Evolutionary conservation across 2,329 filamentous ascomycete species (phyloP), one percentile per base, ranked within the genome.

Genomic region (Fusarium sp.): DNA sequence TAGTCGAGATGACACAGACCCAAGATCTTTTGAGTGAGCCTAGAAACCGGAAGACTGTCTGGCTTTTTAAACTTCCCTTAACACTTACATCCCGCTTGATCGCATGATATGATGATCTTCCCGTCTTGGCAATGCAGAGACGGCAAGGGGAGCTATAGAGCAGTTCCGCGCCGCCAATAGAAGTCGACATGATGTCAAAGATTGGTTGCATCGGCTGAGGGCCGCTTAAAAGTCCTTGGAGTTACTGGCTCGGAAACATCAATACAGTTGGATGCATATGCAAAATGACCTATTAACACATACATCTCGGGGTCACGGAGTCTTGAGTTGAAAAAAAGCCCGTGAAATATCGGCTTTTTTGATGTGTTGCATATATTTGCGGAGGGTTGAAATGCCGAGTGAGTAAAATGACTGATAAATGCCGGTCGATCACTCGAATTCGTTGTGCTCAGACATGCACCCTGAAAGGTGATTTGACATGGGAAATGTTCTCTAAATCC

Each of bases 401-500:
- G 5, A 11, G 5, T 12, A 28, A 23, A 23, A 28, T 28, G 10
- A 10, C 10, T 26, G 9, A 26, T 26, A 28, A 28, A 10, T 11
- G 26, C 26, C 9, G 26, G 6, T 12, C 4, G 10, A 26, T 28
- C 4, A 28, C 26, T 28, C 26, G 26, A 28, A 28, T 28, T 3
- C 26, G 4, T 11, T 28, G 3, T 11, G 1, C 26, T 11, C 26
- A 28, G 3, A 11, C 12, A 10, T 28, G 4, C 4, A 28, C 4
- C 10, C 1, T 28, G 26, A 3, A 12, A 11, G 12, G 26, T 28
- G 26, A 11, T 11, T 28, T 11, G 26, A 28, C 12, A 28, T 1
- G 10, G 6, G 12, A 24, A 12, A 11, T 1, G 2, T 3, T 11
- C 3, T 12, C 12, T 3, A 10, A 6, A 11, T 11, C 2, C 26